A percentile compares a stretch with the other conserved stretches of the same genome.
phyloP scores from a whole-genome alignment of 2,329 filamentous ascomycete genomes.

The Diplodia corticola region DNA sequence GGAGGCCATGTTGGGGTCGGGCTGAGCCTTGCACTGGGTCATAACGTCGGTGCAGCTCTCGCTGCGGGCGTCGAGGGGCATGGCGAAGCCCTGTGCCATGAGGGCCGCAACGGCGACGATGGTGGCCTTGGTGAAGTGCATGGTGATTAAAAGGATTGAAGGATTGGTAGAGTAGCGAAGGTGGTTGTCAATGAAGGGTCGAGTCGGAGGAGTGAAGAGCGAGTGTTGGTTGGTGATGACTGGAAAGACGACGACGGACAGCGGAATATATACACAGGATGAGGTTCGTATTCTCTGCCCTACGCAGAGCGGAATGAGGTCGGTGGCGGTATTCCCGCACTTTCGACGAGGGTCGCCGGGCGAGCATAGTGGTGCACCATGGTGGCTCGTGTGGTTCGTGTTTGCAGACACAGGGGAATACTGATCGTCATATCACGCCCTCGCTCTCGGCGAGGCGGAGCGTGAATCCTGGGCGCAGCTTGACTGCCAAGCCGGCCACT shows the following conservation, averaged over 20 bases:
- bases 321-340: neutral
- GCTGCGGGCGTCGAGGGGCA: constrained; percentile 13
- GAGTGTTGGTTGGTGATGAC: constrained; percentile 11
- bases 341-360: neutral
- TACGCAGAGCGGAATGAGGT: neutral
- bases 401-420: constrained; percentile 14
- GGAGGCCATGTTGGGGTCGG: constrained; percentile 7
- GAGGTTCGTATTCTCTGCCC: constrained; percentile 14
- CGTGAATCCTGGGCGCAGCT: neutral
- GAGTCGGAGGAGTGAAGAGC: constrained; percentile 5
- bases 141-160: constrained; percentile 19
- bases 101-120: constrained; percentile 23
- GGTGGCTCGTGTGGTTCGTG: constrained; percentile 15
- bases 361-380: neutral
- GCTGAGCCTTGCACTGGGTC: constrained; percentile 8
- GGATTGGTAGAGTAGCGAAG: neutral
- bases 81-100: constrained; percentile 13
- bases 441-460: neutral
- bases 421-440: neutral
- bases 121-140: constrained; percentile 22
- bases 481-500: neutral
- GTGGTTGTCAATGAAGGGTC: neutral
- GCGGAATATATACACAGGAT: constrained; percentile 3
- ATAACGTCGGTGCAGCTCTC: constrained; percentile 3
- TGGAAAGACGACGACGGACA: neutral